Conservation (phyloP, 2,329 filamentous ascomycete species). For the Aspergillus fischeri region DNA sequence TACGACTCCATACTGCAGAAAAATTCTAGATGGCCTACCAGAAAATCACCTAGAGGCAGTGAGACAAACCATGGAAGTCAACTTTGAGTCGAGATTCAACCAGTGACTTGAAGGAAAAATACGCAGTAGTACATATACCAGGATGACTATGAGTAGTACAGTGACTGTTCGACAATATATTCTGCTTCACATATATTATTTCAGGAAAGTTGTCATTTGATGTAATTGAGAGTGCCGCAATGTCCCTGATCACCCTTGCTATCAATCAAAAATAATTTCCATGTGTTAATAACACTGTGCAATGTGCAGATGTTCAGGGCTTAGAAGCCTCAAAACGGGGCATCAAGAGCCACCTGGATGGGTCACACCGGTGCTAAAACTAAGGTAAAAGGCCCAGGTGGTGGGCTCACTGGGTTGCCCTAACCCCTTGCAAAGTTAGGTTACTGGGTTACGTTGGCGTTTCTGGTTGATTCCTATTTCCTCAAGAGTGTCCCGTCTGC, state of each 20-base stretch:
- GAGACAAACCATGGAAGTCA: neutral
- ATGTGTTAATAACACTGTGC: neutral
- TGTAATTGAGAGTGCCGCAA: neutral
- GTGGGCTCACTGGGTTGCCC: neutral
- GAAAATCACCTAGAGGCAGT: neutral
- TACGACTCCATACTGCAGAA: neutral
- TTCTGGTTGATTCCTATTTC: neutral
- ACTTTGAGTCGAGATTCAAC: neutral
- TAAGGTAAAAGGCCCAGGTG: conserved; percentile 1
- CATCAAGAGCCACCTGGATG: conserved; percentile 1
- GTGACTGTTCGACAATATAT: neutral
- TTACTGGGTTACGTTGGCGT: neutral
- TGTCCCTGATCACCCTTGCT: neutral
- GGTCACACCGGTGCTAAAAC: neutral
- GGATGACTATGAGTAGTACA: neutral
- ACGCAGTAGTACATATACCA: neutral
- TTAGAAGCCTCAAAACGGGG: neutral
- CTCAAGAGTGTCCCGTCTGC: neutral
- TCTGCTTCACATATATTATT: neutral
- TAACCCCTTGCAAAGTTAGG: neutral
- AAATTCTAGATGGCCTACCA: neutral
- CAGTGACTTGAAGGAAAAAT: neutral
- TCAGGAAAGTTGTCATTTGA: neutral
- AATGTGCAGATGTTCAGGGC: neutral
- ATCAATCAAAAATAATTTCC: neutral